Percentiles rank a stretch among this genome's conserved stretches.
Evolutionary conservation across 306 rosid species (phyloP).

Genomic region (Sicyos edulis): DNA sequence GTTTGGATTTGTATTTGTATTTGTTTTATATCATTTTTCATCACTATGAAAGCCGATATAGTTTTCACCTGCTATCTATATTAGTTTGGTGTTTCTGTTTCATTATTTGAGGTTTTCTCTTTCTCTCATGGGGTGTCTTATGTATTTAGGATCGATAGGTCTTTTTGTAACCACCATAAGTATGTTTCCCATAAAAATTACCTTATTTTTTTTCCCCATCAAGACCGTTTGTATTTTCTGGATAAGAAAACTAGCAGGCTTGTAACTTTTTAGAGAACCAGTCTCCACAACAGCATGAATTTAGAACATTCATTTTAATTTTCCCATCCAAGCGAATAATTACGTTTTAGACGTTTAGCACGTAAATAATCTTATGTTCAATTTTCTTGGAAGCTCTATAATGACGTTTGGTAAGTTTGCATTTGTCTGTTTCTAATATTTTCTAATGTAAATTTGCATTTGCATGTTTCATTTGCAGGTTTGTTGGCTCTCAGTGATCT

Average conservation of each 20-base stretch:
- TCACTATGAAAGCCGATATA: no score
- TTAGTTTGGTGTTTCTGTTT: no score
- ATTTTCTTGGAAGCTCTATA: conserved; percentile 6
- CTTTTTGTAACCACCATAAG: no score
- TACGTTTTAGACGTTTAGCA: background rate
- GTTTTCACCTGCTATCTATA: no score
- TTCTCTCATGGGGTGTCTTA: no score
- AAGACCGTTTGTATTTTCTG: background rate
- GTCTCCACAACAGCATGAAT: background rate
- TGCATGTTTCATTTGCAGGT: background rate
- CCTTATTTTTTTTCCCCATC: background rate
- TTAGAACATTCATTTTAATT: background rate
- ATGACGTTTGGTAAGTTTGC: background rate
- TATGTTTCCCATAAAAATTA: no score
- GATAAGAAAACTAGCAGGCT: background rate
- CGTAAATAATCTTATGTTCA: background rate
- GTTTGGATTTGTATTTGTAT: no score
- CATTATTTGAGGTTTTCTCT: no score
- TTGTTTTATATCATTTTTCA: no score
- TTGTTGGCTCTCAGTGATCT: background rate
- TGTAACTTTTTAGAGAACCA: conserved; percentile 7
- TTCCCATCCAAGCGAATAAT: background rate
- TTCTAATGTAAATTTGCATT: conserved; percentile 14
- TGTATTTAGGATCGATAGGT: no score
- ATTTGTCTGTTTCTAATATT: background rate